Evolutionary conservation across 805 yeast species (phyloP), one percentile per base, ranked within the genome.

Genomic region (Lipomyces oligophaga): DNA sequence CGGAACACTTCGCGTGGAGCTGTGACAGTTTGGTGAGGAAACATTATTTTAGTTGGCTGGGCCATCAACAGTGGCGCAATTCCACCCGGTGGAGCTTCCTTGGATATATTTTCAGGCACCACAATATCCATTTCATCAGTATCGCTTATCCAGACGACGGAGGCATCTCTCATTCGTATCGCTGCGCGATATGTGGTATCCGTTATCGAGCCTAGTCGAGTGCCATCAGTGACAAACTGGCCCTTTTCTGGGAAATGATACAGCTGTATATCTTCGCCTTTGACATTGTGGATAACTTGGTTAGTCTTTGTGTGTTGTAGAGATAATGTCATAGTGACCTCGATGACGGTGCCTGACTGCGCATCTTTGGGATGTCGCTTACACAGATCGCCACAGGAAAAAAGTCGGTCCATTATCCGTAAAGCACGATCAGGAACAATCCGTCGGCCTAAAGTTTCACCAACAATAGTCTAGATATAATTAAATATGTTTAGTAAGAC

Each of bases 281-380:
- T 38, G 3, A 52, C 39, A 26, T 38, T 30, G 25, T 41, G 40
- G 6, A 50, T 40, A 15, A 49, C 51, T 18, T 51, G 34, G 22
- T 50, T 44, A 13, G 56, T 50, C 22, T 34, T 43, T 5, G 57
- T 52, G 37, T 52, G 57, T 41, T 52, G 55, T 3, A 52, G 33
- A 11, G 55, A 35, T 6, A 52, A 43, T 10, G 43, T 35, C 52
- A 52, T 45, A 10, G 48, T 39, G 13, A 45, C 49, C 5, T 38
- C 46, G 3, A 34, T 27, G 15, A 52, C 38, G 19, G 37, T 34
- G 35, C 57, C 57, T 11, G 57, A 51, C 31, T 50, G 57, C 1
- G 46, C 19, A 13, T 38, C 46, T 13, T 25, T 41, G 7, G 48
- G 28, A 3, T 36, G 31, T 18, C 43, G 38, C 41, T 45, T 52